Conservation (phyloP, 2,329 filamentous ascomycete genomes). For the Colletotrichum truncatum region DNA sequence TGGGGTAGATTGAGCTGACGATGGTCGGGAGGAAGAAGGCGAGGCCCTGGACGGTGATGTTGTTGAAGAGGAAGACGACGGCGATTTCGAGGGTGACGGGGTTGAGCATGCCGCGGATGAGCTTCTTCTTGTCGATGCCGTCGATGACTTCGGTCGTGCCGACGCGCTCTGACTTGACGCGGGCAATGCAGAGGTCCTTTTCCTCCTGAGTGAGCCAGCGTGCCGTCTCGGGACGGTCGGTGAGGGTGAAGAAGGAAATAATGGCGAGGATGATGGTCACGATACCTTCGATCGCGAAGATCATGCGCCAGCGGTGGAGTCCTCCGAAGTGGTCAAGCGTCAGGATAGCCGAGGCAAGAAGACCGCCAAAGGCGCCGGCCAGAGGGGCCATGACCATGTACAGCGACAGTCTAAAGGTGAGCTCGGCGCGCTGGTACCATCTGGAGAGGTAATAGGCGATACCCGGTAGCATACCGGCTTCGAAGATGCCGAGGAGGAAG, state of each 20-base stretch:
- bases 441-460: conserved; percentile 78
- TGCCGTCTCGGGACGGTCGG: conserved; percentile 74
- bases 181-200: conserved; percentile 71
- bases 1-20: conserved; percentile 72
- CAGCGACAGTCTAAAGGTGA: conserved; percentile 72
- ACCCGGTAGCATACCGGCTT: conserved; percentile 78
- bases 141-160: conserved; percentile 69
- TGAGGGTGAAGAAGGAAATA: conserved; percentile 70
- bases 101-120: conserved; percentile 68
- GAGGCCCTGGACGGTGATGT: conserved; percentile 76
- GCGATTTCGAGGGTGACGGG: conserved; percentile 67
- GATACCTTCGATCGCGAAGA: conserved; percentile 76
- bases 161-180: conserved; percentile 75
- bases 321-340: conserved; percentile 66
- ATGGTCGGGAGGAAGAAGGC: conserved; percentile 78
- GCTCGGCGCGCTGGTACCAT: conserved; percentile 76
- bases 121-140: conserved; percentile 67
- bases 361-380: conserved; percentile 76
- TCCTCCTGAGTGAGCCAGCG: conserved; percentile 72
- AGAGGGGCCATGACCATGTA: conserved; percentile 78
- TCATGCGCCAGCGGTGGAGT: conserved; percentile 71
- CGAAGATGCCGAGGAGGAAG: conserved; percentile 74
- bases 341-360: conserved; percentile 72
- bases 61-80: conserved; percentile 71
- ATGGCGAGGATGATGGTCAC: conserved; percentile 56